Conservation (phyloP, 73 alveolate genomes). For the Tetrahymena elliotti region DNA sequence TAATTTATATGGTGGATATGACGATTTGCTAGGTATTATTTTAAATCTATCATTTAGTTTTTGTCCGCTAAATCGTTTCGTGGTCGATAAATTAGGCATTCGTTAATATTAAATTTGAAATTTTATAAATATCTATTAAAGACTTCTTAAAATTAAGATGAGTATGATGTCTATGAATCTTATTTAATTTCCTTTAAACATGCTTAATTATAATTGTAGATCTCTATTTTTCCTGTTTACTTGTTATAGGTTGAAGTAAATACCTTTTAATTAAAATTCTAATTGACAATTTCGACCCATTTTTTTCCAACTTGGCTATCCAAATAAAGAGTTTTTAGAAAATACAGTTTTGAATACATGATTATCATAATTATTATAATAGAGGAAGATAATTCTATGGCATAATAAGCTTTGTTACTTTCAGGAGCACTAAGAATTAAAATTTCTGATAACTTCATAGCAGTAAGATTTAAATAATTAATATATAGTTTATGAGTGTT, state of each 20-base stretch:
- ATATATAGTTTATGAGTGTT: neutral
- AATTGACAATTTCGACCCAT: neutral
- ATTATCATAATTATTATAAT: neutral
- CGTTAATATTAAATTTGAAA: neutral
- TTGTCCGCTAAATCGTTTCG: neutral
- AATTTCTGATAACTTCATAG: neutral
- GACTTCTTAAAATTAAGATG: neutral
- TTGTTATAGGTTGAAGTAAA: neutral
- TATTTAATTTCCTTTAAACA: neutral
- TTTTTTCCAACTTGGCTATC: neutral
- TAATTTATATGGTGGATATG: neutral
- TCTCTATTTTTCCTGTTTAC: neutral
- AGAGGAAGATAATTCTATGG: neutral
- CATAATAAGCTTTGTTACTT: neutral
- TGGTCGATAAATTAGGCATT: neutral
- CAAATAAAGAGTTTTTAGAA: neutral
- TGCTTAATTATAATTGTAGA: neutral
- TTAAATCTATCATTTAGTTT: neutral
- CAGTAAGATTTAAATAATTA: neutral
- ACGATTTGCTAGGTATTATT: neutral
- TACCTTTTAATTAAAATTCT: neutral
- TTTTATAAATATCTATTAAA: neutral
- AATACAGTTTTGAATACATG: neutral
- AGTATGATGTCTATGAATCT: neutral
- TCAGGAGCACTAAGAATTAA: neutral